Evolutionary conservation across 768 basidiomycete genomes (phyloP).

Genomic region (Lyophyllum atratum): DNA sequence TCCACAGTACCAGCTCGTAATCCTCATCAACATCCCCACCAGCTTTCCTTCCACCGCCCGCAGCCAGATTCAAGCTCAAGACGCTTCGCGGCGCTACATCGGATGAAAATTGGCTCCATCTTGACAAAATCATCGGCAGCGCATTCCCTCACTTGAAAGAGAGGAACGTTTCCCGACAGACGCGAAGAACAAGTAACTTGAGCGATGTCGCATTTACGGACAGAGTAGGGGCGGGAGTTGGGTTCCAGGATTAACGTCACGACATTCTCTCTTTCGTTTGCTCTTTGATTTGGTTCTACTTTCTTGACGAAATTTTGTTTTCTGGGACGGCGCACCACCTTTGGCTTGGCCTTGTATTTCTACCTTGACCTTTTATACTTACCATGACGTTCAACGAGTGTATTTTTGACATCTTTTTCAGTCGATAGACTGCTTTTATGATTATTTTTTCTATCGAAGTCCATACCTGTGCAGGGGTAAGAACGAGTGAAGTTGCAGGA

Average conservation of each 20-base stretch:
- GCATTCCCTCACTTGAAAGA: constrained; percentile 63
- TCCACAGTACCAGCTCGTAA: constrained; percentile 27
- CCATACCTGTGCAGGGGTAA: constrained; percentile 50
- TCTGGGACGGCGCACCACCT: not conserved
- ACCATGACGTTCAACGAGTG: not conserved
- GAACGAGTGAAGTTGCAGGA: not conserved
- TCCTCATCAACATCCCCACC: constrained; percentile 50
- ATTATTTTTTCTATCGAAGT: constrained; percentile 37
- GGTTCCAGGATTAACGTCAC: constrained; percentile 4
- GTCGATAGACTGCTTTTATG: not conserved
- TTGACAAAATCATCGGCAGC: constrained; percentile 61
- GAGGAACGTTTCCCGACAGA: constrained; percentile 41
- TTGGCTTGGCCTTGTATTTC: constrained; percentile 11
- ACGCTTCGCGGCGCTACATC: constrained; percentile 74
- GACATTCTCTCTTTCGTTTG: not conserved
- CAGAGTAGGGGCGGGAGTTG: constrained; percentile 19
- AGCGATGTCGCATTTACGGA: constrained; percentile 52
- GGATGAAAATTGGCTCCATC: constrained; percentile 88
- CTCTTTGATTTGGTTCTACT: not conserved
- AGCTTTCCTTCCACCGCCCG: constrained; percentile 45
- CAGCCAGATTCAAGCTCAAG: constrained; percentile 51
- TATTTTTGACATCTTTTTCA: not conserved
- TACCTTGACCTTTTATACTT: constrained; percentile 4
- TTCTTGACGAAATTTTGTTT: constrained; percentile 1
- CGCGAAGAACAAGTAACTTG: constrained; percentile 51